Base-by-base conservation (phyloP, 306 rosid genomes). In the Dalbergia cochinchinensis region DNA sequence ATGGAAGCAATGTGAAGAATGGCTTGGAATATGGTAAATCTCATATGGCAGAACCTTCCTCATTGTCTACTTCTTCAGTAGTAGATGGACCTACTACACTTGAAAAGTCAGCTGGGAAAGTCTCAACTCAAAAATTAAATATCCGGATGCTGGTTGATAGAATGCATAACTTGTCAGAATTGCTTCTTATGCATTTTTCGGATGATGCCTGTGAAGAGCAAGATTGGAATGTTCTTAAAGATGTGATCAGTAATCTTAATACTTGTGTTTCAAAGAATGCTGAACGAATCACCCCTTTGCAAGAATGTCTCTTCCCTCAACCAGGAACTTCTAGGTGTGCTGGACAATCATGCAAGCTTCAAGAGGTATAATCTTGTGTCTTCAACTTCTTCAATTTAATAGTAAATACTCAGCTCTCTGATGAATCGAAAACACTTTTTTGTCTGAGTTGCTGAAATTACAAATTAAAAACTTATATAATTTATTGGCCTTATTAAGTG, bases 111-210 rank as follows among this genome's bases (percentile, higher is more conserved):
- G 62, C 35, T 71, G 80, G 7, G 65, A 81, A 82, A 69, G 90
- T 80, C 31, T 72, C 91, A 70, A 61, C 60, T 80, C 71, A 65
- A 16, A 94, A 84, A 76, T 67, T 87, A 63, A 89, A 89, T 87
- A 86, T 86, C 82, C 89, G 65, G 69, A 73, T 75, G 83, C 80
- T 96, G 86, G 84, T 93, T 72, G 81, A 83, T 72, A 82, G 82
- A 5, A 78, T 96, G 84, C 86, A 78, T 60, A 87, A 84, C 77
- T 55, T 90, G 80, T 91, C 98, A 58, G 93, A 91, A 18, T 54
- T 87, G 78, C 94, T 96, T 82, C 84, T 91, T 73, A 50, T 18
- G 71, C 88, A 90, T 81, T 87, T 89, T 84, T 68, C 71, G 54
- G 84, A 78, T 80, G 84, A 85, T 71, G 60, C 39, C 20, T 69